Base-by-base conservation (phyloP, 257 asterid species). In the Jaltomata sinuosa region DNA sequence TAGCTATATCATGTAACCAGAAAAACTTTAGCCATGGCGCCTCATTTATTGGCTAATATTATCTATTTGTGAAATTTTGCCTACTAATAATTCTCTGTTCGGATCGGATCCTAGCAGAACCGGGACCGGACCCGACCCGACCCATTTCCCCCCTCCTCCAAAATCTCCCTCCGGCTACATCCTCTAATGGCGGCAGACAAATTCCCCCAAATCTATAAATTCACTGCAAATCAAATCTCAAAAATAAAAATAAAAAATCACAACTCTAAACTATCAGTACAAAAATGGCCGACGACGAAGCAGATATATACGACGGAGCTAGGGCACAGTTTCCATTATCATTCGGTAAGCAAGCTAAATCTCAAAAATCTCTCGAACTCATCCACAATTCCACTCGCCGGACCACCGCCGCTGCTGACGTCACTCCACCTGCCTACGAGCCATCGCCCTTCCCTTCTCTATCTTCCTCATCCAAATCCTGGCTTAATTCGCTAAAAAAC, bases 321-420 rank as follows among this genome's bases (percentile, higher is more conserved):
- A 92, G 99, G 88, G 89, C 94, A 68, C 94, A 94, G 65, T 96
- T 94, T 74, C 99, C 99, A 6, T 21, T 92, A 67, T 79, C 88
- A 4, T 96, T 96, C 64, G 99, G 99, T 47, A 96, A 96, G 84
- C 93, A 94, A 82, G 62, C 98, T 1, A 91, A 93, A 82, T 88
- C 98, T 5, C 92, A 91, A 83, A 87, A 92, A 55, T 89, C 97
- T 62, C 93, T 90, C 55, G 97, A 96, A 79, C 85, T 81, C 22
- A 76, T 94, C 52, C 99, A 96, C 95, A 91, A 84, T 87, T 90
- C 98, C 83, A 96, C 99, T 77, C 98, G 92, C 83, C 97, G 99
- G 32, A 64, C 80, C 84, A 29, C 85, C 40, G 61, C 11, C 3
- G 36, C 36, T 32, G 32, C 32, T 2, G n/a, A 31, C 55, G 55